Base-by-base conservation (phyloP, 768 basidiomycete genomes). In the Boletus pseudo-olivaceus region DNA sequence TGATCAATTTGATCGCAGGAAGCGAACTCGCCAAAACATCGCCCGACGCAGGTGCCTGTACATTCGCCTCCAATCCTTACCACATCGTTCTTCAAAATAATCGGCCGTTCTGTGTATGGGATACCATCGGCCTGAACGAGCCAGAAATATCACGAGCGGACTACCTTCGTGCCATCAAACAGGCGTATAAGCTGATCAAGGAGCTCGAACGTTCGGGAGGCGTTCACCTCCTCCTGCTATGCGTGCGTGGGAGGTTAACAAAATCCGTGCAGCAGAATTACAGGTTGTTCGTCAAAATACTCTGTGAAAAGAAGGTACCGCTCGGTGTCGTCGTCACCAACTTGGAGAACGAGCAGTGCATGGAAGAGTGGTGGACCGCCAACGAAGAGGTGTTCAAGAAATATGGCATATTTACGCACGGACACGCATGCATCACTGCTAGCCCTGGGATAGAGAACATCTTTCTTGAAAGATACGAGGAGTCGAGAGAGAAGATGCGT, bases 351-450 rank as follows among this genome's bases (percentile, higher is more conserved):
- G 63, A 75, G 33, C 54, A 33, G 3, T 60, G 60, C 26, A 72
- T 74, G 65, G 68, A 71, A 5, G 59, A 37, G 26, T 78, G 77
- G 77, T 78, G 75, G 76, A 37, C 43, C 15, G 32, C 49, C 34
- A 77, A 77, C 53, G n/a, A 69, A 44, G 32, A 33, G 12, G 40
- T 29, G 4, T 78, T 78, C 53, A 53, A 52, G 39, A 35, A 19
- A 14, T 65, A 67, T 39, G 62, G 60, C 1, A 73, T 78, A 58
- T 41, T 48, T 33, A 54, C 65, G 0, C 33, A 58, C 12, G 74
- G 70, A 15, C 70, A 74, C 19, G 78, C 75, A 4, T 78, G 78
- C 54, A 67, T 78, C 56, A 76, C 75, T 14, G 68, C 74, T 14
- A 67, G 47, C 39, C 54, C 62, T 15, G 67, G 73, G 17, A 51